Evolutionary conservation across 371 early-diverging fungal species (phyloP).

Genomic region (Dichotomocladium elegans): DNA sequence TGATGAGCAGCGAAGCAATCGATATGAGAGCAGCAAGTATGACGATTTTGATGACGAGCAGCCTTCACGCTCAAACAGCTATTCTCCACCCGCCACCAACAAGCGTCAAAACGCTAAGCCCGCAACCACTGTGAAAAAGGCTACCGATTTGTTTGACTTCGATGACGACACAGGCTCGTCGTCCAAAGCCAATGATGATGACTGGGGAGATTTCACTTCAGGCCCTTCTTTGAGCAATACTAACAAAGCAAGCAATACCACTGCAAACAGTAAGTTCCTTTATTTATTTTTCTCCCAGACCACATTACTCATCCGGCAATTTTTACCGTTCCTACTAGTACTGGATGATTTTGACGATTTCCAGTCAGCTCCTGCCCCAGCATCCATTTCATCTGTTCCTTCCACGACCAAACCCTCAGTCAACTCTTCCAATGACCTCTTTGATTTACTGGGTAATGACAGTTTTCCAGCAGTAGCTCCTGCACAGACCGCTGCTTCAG

Average conservation of each 20-base stretch:
- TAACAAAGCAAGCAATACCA: slow-evolving; percentile 5
- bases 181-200: slow-evolving; percentile 35
- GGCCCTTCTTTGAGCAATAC: slow-evolving; percentile 38
- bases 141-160: slow-evolving; percentile 59
- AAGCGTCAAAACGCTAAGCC: slow-evolving; percentile 4
- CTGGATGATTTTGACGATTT: slow-evolving; percentile 63
- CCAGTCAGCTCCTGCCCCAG: slow-evolving; percentile 48
- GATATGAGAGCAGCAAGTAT: slow-evolving; percentile 15
- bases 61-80: slow-evolving; percentile 2
- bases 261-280: slow-evolving; percentile 11
- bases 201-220: slow-evolving; percentile 52
- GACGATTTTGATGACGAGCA: slow-evolving; percentile 17
- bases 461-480: slow-evolving; percentile 12
- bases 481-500: slow-evolving; percentile 4
- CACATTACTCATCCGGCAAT: too few relatives aligned
- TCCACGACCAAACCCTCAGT: slow-evolving; percentile 9
- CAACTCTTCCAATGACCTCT: slow-evolving; percentile 27
- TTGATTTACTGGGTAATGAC: slow-evolving; percentile 42
- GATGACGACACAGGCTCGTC: slow-evolving; percentile 39
- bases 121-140: slow-evolving; percentile 31
- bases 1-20: slow-evolving; percentile 21
- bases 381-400: slow-evolving; percentile 4
- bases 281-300: neutral
- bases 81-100: slow-evolving; percentile 14
- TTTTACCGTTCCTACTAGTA: neutral